Evolutionary conservation across 352 stramenopile genomes (phyloP), one percentile per base, ranked within the genome.

Genomic region (Globisporangium nunn): DNA sequence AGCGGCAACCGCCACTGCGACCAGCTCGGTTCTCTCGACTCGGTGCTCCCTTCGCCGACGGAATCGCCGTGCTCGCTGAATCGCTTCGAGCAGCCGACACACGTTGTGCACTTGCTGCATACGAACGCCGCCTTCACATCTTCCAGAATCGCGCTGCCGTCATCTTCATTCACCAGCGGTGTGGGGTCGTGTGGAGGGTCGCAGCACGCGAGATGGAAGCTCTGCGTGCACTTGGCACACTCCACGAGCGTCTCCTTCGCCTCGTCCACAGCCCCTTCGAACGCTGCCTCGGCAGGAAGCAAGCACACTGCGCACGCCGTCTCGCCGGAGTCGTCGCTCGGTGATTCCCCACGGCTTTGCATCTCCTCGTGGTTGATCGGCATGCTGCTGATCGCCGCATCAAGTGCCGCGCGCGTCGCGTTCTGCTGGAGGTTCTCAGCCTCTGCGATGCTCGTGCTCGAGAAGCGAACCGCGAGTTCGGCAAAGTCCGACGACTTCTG

Each of bases 1-100:
- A 94, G 64, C 2, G 80, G 82, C 2, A 90, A 59, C 15, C 81
- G 68, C 81, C 84, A 95, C 1, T 76, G 78, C n/a, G 73, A 85
- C 85, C 83, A 95, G 11, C 37, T 17, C 11, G 37, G 37, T 4
- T 43, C 37, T 14, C 3, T 43, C 37, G 37, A 40, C 35, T 40
- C 35, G 6, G 35, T 11, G 8, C 35, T 40, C 10, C 35, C 35
- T 41, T 41, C 35, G 14, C n/a, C 14, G 30, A 15, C 10, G 54
- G 29, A 31, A 30, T 59, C 53, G 49, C 50, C 17, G 28, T 53
- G 12, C 2, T n/a, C 14, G n/a, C 39, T 18, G 51, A 54, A 39
- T 39, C 41, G 45, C 15, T 63, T 28, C 52, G 54, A 54, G 52
- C 85, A 95, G 6, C 85, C 83, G 23, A 73, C 72, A 58, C 85